These are phyloP conservation scores for Zymoseptoria tritici DNA, from an alignment of 2,329 filamentous ascomycete genomes.

Conservation along the genomic window DNA sequence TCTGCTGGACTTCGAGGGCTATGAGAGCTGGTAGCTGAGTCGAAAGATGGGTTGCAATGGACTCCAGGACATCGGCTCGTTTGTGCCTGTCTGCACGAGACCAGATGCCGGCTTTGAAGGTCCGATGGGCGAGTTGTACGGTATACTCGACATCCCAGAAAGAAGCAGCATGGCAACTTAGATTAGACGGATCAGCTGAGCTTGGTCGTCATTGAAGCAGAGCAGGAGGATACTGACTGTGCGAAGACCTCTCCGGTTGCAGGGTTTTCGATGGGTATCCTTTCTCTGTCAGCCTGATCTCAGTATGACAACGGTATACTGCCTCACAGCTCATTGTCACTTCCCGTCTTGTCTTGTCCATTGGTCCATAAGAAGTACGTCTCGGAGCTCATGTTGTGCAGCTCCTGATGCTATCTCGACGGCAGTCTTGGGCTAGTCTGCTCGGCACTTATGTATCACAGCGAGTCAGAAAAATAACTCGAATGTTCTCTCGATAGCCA, in stretches of 20 bases:
- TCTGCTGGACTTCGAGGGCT: slow-evolving; percentile 58
- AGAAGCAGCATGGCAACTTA: slow-evolving; percentile 55
- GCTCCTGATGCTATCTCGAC: neutral
- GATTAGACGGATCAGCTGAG: slow-evolving; percentile 14
- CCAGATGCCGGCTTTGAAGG: slow-evolving; percentile 57
- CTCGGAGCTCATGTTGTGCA: neutral
- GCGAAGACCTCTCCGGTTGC: slow-evolving; percentile 48
- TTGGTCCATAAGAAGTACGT: slow-evolving; percentile 5
- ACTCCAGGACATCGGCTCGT: slow-evolving; percentile 57
- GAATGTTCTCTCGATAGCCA: neutral
- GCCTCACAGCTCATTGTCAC: neutral
- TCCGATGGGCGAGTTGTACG: slow-evolving; percentile 60
- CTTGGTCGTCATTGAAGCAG: neutral
- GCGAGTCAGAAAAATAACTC: neutral
- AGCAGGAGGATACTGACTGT: slow-evolving; percentile 28
- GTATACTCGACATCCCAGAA: slow-evolving; percentile 60
- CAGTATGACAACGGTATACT: too few species aligned
- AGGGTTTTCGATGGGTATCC: slow-evolving; percentile 49
- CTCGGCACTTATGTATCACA: neutral
- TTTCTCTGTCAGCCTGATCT: slow-evolving; percentile 19
- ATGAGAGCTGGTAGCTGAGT: slow-evolving; percentile 51
- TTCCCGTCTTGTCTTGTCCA: slow-evolving; percentile 4
- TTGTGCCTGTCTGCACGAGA: slow-evolving; percentile 49
- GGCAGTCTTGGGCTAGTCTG: neutral
- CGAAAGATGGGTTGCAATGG: slow-evolving; percentile 49